These are phyloP conservation scores for Aegilops sharonensis DNA, from an alignment of 176 grass and related monocot genomes.

Conservation along the genomic window DNA sequence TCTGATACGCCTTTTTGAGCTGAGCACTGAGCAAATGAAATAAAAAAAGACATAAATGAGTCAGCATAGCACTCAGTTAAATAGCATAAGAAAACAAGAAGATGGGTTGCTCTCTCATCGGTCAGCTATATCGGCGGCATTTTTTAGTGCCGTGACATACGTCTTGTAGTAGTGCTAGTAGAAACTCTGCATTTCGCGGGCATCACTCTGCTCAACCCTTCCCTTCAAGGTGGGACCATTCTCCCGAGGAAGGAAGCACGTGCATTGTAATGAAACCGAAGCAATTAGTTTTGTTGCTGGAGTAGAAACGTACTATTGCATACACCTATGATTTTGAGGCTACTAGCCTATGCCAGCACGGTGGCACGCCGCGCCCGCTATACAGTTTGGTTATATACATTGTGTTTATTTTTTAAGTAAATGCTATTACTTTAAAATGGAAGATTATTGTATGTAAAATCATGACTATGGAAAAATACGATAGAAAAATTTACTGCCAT, in stretches of 20 bases:
- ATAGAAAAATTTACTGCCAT: too few relatives aligned
- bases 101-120: slow-evolving; percentile 26
- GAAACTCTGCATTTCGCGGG: slow-evolving; percentile 76
- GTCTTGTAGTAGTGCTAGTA: slow-evolving; percentile 85
- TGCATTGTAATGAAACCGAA: neutral
- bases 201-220: slow-evolving; percentile 82
- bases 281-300: neutral
- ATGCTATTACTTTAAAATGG: too few relatives aligned
- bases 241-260: slow-evolving; percentile 34
- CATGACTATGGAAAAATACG: too few relatives aligned
- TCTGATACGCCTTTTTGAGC: slow-evolving; percentile 90
- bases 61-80: neutral
- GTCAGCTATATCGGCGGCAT: slow-evolving; percentile 71
- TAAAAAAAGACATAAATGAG: neutral
- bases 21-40: slow-evolving; percentile 45
- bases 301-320: too few relatives aligned
- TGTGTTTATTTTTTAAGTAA: too few relatives aligned
- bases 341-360: too few relatives aligned
- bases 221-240: slow-evolving; percentile 80
- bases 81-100: neutral
- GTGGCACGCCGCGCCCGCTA: too few relatives aligned
- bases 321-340: too few relatives aligned
- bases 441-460: too few relatives aligned
- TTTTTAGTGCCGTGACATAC: too few relatives aligned
- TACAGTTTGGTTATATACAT: too few relatives aligned